Evolutionary conservation across 2,329 filamentous ascomycete species (phyloP), one percentile per base, ranked within the genome.

Genomic region (Tympanopsis confertula): DNA sequence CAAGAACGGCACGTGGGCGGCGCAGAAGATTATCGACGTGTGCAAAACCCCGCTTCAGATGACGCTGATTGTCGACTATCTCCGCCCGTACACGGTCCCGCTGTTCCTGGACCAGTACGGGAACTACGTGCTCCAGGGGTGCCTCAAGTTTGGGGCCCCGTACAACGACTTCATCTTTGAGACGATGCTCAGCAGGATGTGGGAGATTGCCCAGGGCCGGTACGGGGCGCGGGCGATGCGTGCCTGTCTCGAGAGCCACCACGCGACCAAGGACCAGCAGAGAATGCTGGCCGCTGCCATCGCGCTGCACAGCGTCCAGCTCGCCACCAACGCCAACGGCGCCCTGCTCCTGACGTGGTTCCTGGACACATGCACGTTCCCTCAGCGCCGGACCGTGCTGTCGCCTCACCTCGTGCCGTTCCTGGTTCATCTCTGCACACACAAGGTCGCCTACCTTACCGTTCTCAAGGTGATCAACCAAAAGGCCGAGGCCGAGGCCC

Each of bases 1-100:
- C 71, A 98, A 98, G 74, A 98, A 98, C 52, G 91, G 91, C 44
- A 98, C 91, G 1, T 98, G 91, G 91, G 91, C 91, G 38, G 91
- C 91, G 1, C 91, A 98, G 62, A 98, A 96, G 71, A 96, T 98
- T 52, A 96, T 98, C 48, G 89, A 96, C 51, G 86, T 94, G 4
- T 89, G 87, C 57, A 86, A 91, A 61, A 86, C 83, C 1, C 78
- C 82, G 4, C 65, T 68, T 29, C 88, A 96, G 61, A 89, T 91
- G 78, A 64, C 68, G 35, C 66, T 86, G 62, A 89, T 98, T 51
- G 82, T 91, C 19, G 78, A 94, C 44, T 74, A 86, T 46, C 68
- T 96, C 20, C 82, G 82, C 3, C 80, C 87, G 1, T 95, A 94
- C 61, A 87, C 84, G 1, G 76, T 95, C 35, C 86, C 87, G 3